Conservation (phyloP, 192 early-diverging fungal genomes). For the Backusella parvicylindrica region DNA sequence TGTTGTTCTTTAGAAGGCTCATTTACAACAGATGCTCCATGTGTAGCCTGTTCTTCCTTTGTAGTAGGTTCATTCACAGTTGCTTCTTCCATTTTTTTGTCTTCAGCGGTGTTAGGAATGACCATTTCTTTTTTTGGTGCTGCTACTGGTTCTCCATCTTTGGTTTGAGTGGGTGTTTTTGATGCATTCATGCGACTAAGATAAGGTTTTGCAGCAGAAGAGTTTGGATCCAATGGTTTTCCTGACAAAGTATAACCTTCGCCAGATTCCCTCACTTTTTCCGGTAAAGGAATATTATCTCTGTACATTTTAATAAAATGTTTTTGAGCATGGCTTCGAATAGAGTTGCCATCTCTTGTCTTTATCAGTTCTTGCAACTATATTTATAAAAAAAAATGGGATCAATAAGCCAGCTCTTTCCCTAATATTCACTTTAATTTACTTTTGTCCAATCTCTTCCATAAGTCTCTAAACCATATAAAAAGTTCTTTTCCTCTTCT, state of each 20-base stretch:
- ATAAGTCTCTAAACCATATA: slow-evolving; percentile 74
- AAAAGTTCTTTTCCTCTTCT: slow-evolving; percentile 69
- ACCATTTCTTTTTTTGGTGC: neutral
- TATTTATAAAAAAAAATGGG: neutral
- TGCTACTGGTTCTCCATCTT: neutral
- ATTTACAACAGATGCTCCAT: neutral
- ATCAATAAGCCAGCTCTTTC: neutral
- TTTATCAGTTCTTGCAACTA: slow-evolving; percentile 69
- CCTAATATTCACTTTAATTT: neutral
- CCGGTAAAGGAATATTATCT: slow-evolving; percentile 77
- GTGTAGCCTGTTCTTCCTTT: neutral
- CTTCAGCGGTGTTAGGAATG: neutral
- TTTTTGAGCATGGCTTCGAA: slow-evolving; percentile 89
- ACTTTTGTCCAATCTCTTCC: slow-evolving; percentile 84
- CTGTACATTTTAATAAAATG: slow-evolving; percentile 89
- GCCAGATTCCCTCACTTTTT: slow-evolving; percentile 67
- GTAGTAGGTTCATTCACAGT: neutral
- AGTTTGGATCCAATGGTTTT: slow-evolving; percentile 85
- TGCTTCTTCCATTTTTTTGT: neutral
- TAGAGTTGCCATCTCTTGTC: slow-evolving; percentile 80
- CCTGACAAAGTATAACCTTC: slow-evolving; percentile 80
- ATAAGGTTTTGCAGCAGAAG: slow-evolving; percentile 81
- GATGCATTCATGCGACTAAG: slow-evolving; percentile 34
- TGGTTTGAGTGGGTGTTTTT: neutral
- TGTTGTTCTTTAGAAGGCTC: neutral